phyloP scores from a whole-genome alignment of 192 early-diverging fungal species.

The Umbelopsis ramanniana region DNA sequence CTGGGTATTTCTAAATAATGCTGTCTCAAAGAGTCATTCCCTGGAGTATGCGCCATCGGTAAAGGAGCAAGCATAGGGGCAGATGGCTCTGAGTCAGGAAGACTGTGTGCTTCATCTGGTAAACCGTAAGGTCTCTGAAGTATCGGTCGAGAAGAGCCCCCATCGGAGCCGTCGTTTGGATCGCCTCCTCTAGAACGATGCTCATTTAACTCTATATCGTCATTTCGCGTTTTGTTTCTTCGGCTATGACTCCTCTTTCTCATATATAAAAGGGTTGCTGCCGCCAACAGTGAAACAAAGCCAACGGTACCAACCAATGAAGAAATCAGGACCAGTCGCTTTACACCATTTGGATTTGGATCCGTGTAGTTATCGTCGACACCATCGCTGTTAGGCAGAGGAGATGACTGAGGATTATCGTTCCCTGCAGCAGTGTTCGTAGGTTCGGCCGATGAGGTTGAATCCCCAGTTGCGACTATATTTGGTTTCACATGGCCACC shows the following conservation, averaged over 20 bases:
- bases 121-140: not conserved
- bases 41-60: not conserved
- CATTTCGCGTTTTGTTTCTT: not conserved
- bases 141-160: not conserved
- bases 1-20: not conserved
- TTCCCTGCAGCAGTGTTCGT: not conserved
- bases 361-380: not conserved
- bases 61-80: slow-evolving; percentile 10
- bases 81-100: not conserved
- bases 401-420: not conserved
- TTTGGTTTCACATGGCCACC: slow-evolving; percentile 8
- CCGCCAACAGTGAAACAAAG: slow-evolving; percentile 11
- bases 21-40: not conserved
- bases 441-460: not conserved
- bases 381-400: not conserved
- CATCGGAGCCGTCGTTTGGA: not conserved
- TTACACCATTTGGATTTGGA: not conserved
- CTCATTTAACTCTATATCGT: not conserved
- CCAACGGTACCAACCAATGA: slow-evolving; percentile 1
- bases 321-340: not conserved
- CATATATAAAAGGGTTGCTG: not conserved
- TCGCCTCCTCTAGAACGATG: not conserved
- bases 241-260: not conserved
- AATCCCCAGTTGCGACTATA: not conserved
- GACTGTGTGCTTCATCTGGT: not conserved